These are phyloP conservation scores for Colletotrichum gloeosporioides DNA, from an alignment of 2,329 filamentous ascomycete species.

Conservation along the genomic window DNA sequence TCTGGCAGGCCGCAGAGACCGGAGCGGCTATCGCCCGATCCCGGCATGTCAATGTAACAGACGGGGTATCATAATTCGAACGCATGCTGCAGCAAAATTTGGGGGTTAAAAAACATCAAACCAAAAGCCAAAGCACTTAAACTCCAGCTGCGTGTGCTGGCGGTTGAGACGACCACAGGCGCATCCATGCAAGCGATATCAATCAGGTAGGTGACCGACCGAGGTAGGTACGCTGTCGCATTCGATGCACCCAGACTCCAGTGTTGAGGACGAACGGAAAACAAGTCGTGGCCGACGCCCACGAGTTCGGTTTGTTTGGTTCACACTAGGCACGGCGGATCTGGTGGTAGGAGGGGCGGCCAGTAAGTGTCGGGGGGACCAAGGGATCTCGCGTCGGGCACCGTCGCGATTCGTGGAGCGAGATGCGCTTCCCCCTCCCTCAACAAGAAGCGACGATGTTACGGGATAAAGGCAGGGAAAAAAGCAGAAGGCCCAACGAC, in stretches of 20 bases:
- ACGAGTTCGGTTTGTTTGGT: background rate
- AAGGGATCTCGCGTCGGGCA: background rate
- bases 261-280: background rate
- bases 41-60: background rate
- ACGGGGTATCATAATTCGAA: conserved; percentile 1
- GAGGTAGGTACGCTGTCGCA: background rate
- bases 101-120: background rate
- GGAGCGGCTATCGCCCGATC: conserved; percentile 10
- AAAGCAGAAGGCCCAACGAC: background rate
- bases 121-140: background rate
- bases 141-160: background rate
- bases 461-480: background rate
- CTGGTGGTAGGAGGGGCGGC: background rate
- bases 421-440: background rate
- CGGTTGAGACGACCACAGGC: background rate
- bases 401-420: conserved; percentile 16
- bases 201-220: background rate
- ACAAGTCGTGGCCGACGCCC: background rate
- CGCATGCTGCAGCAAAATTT: conserved; percentile 1
- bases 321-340: background rate
- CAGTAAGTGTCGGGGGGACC: background rate
- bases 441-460: background rate
- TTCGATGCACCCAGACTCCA: background rate
- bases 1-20: background rate
- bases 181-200: background rate